Conservation (phyloP, 768 basidiomycete genomes). For the Phaeolepiota aurea region DNA sequence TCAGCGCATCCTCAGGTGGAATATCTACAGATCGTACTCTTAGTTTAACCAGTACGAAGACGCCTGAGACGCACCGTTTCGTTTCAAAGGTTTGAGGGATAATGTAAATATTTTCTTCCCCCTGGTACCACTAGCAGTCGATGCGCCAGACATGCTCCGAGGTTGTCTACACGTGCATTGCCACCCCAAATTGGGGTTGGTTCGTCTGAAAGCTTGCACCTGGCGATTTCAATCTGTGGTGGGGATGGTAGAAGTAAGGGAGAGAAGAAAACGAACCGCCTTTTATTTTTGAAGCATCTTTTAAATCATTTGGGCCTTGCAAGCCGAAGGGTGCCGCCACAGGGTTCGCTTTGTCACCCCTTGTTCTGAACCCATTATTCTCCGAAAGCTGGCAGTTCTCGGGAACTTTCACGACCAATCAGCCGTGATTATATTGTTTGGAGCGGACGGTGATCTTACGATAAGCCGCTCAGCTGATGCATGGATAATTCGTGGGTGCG, state of each 20-base stretch:
- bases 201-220: too few species aligned
- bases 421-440: not conserved
- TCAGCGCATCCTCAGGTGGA: constrained; percentile 36
- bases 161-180: not conserved
- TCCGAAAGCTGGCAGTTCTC: not conserved
- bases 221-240: too few species aligned
- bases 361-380: too few species aligned
- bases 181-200: not conserved
- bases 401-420: not conserved
- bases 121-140: not conserved
- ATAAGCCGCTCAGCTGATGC: not conserved
- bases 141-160: not conserved
- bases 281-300: too few species aligned
- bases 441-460: not conserved
- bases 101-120: not conserved
- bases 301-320: too few species aligned
- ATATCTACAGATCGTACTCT: constrained; percentile 25
- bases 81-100: not conserved
- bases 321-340: not conserved
- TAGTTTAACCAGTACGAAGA: not conserved
- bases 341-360: not conserved
- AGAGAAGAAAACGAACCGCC: too few species aligned
- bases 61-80: not conserved
- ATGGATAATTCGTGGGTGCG: not conserved
- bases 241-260: too few species aligned